Percentiles rank a stretch among this genome's conserved stretches.
These are phyloP conservation scores for Ogataea neopini DNA, from an alignment of 805 yeast species.

Conservation along the genomic window DNA sequence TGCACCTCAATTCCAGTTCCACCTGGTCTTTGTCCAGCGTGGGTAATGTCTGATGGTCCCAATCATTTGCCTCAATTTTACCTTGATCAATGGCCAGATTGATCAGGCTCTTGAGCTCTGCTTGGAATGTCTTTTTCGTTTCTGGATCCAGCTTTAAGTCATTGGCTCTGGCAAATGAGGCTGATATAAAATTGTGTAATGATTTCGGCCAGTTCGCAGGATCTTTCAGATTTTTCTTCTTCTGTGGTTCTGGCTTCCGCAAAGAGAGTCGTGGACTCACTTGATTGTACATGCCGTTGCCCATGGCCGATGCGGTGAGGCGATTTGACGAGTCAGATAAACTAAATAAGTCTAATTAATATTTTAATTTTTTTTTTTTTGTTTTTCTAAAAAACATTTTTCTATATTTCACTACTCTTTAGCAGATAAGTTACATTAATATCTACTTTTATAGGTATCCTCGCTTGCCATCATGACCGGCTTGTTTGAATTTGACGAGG, in stretches of 20 bases:
- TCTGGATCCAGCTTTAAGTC: conserved; percentile 35
- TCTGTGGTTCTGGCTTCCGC: conserved; percentile 8
- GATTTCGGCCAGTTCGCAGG: conserved; percentile 55
- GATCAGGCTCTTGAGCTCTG: conserved; percentile 50
- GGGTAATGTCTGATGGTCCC: conserved; percentile 56
- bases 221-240: conserved; percentile 26
- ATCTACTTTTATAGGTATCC: too few relatives aligned
- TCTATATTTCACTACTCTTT: background rate
- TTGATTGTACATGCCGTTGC: conserved; percentile 20
- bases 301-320: background rate
- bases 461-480: conserved; percentile 30
- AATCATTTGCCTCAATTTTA: conserved; percentile 50
- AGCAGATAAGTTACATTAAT: background rate
- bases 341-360: too few relatives aligned
- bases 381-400: background rate
- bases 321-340: too few relatives aligned
- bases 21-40: conserved; percentile 25
- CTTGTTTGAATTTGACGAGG: conserved; percentile 34
- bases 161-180: conserved; percentile 44
- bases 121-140: conserved; percentile 42
- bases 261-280: conserved; percentile 27
- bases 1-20: conserved; percentile 24
- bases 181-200: conserved; percentile 50
- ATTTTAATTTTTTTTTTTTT: too few relatives aligned
- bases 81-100: conserved; percentile 47